These are phyloP conservation scores for Calycina herbarum DNA, from an alignment of 2,329 filamentous ascomycete species.

Conservation along the genomic window DNA sequence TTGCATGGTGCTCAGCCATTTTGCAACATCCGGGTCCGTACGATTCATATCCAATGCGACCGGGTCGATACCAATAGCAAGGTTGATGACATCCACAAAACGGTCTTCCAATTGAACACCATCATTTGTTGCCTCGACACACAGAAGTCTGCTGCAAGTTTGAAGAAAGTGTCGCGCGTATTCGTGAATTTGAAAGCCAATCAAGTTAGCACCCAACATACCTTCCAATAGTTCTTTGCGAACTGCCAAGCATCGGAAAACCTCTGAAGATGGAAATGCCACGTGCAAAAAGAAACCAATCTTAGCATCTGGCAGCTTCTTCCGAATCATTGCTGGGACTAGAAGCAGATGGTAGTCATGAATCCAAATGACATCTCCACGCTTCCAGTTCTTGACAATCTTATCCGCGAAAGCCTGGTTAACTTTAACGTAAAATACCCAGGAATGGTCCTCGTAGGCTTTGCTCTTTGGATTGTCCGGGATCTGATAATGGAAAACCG, in stretches of 20 bases:
- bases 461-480: slow-evolving; percentile 98
- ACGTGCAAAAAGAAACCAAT: slow-evolving; percentile 97
- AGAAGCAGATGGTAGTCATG: slow-evolving; percentile 94
- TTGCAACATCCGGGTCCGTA: slow-evolving; percentile 68
- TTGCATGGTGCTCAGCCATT: slow-evolving; percentile 77
- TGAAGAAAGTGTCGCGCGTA: slow-evolving; percentile 94
- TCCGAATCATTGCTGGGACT: slow-evolving; percentile 84
- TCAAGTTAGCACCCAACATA: slow-evolving; percentile 87
- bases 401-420: slow-evolving; percentile 92
- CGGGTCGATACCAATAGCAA: slow-evolving; percentile 90
- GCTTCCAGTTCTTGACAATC: slow-evolving; percentile 89
- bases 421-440: slow-evolving; percentile 89
- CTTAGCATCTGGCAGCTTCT: slow-evolving; percentile 87
- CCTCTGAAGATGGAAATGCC: slow-evolving; percentile 92
- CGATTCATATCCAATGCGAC: slow-evolving; percentile 71
- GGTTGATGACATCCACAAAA: slow-evolving; percentile 83
- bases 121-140: slow-evolving; percentile 84
- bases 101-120: slow-evolving; percentile 89
- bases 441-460: slow-evolving; percentile 95
- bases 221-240: slow-evolving; percentile 86
- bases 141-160: slow-evolving; percentile 87
- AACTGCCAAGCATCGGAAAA: slow-evolving; percentile 87
- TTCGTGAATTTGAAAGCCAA: slow-evolving; percentile 92
- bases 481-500: slow-evolving; percentile 97
- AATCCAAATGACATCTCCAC: slow-evolving; percentile 89